phyloP scores from a whole-genome alignment of 2,329 filamentous ascomycete species.

The Penicillium concentricum region DNA sequence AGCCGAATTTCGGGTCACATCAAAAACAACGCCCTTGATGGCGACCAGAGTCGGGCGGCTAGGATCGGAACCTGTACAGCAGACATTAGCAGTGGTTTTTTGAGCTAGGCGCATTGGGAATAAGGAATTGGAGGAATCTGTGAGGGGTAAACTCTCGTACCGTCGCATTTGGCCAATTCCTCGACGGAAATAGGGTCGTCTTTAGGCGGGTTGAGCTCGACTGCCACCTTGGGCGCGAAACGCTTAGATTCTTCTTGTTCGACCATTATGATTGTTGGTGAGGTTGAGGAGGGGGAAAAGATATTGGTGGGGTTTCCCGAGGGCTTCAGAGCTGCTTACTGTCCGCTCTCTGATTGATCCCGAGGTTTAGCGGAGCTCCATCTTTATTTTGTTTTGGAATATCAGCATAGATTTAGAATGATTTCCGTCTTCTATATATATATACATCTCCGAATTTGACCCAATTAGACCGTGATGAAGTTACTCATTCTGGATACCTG shows the following conservation, averaged over 20 bases:
- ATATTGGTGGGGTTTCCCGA: conserved; percentile 15
- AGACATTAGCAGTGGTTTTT: neutral
- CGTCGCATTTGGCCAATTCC: conserved; percentile 76
- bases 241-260: conserved; percentile 34
- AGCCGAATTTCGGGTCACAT: conserved; percentile 84
- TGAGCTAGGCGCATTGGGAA: neutral
- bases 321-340: conserved; percentile 13
- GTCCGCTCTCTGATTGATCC: conserved; percentile 13
- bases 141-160: conserved; percentile 53
- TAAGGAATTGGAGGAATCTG: neutral
- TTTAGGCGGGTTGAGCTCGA: conserved; percentile 75
- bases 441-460: too few species aligned
- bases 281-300: conserved; percentile 24
- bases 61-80: conserved; percentile 36
- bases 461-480: too few species aligned
- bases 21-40: conserved; percentile 87
- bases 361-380: neutral
- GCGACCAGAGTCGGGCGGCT: conserved; percentile 58
- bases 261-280: conserved; percentile 24
- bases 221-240: conserved; percentile 43
- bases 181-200: conserved; percentile 80
- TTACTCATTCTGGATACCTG: too few species aligned
- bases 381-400: neutral
- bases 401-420: too few species aligned
- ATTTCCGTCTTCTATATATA: too few species aligned